Base-by-base conservation (phyloP, 192 early-diverging fungal species). In the Rhizophagus sp. region DNA sequence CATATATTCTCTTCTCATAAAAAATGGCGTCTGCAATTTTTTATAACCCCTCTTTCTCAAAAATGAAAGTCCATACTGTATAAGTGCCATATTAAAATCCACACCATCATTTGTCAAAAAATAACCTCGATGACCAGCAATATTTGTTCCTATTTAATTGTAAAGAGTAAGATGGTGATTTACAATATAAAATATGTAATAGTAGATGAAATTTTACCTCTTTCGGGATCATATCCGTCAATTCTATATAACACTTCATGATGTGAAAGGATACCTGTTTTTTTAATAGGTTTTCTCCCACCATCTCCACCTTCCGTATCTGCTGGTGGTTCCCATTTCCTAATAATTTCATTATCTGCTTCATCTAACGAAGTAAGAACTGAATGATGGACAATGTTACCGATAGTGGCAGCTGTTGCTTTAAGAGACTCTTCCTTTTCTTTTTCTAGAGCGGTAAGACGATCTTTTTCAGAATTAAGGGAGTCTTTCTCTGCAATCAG, bases 121-220 rank as follows among this genome's bases (percentile, higher is more conserved):
- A 84, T 97, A 99, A n/a, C 96, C 98, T 79, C 98, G 96, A 88
- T 99, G 98, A 19, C 97, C 97, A 33, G 98, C 97, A 57, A 99
- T 93, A 75, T 97, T 97, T 79, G 95, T 70, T 36, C 78, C 78
- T 78, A 63, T 67, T 30, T 15, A 50, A 27, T 22, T 39, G 36
- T 13, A 22, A 49, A 33, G 17, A 49, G 30, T 73, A 47, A 47
- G 44, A 47, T 12, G 44, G 1, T 47, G 12, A 47, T 47, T 12
- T 47, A 47, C 11, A 47, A 47, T 47, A 47, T 47, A 47, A 0
- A 30, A 47, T 47, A 47, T 12, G 25, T 22, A 25, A 25, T 9
- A 3, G 25, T 25, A 25, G 10, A 5, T 30, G 4, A 44, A 81
- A 47, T 12, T 47, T 12, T 91, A 84, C 96, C 97, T 80, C 97